Evolutionary conservation across 768 basidiomycete genomes (phyloP).

Genomic region (Hirschioporus abietinus): DNA sequence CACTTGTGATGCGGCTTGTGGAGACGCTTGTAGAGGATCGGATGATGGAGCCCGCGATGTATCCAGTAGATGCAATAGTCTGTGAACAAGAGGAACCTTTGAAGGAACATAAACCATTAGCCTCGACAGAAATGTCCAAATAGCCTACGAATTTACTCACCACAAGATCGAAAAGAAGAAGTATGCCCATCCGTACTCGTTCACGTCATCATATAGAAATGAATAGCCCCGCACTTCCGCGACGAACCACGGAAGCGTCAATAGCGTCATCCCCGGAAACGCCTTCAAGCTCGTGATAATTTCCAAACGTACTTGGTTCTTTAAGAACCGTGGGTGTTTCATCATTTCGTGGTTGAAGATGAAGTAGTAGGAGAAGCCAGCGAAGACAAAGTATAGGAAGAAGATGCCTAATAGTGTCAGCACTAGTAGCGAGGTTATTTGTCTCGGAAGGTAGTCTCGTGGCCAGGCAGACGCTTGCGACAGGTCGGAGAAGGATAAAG

Average conservation of each 20-base stretch:
- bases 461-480: slow-evolving; percentile 70
- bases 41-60: slow-evolving; percentile 87
- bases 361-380: slow-evolving; percentile 73
- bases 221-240: slow-evolving; percentile 86
- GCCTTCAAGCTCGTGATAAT: slow-evolving; percentile 69
- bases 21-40: slow-evolving; percentile 78
- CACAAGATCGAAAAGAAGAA: slow-evolving; percentile 60
- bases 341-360: slow-evolving; percentile 97
- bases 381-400: slow-evolving; percentile 84
- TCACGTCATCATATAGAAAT: slow-evolving; percentile 69
- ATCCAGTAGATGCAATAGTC: slow-evolving; percentile 96
- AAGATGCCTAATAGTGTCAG: slow-evolving; percentile 81
- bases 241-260: slow-evolving; percentile 93
- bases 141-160: slow-evolving; percentile 35
- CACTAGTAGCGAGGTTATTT: slow-evolving; percentile 61
- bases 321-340: slow-evolving; percentile 89
- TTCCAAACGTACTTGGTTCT: slow-evolving; percentile 80
- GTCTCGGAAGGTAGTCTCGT: slow-evolving; percentile 75
- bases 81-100: slow-evolving; percentile 77
- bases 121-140: neutral
- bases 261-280: slow-evolving; percentile 75
- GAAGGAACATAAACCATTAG: neutral
- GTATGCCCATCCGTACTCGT: slow-evolving; percentile 76
- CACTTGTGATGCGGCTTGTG: slow-evolving; percentile 99
- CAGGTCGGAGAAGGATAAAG: slow-evolving; percentile 32